phyloP scores from a whole-genome alignment of 441 rosid species.

The Eutrema salsugineum region DNA sequence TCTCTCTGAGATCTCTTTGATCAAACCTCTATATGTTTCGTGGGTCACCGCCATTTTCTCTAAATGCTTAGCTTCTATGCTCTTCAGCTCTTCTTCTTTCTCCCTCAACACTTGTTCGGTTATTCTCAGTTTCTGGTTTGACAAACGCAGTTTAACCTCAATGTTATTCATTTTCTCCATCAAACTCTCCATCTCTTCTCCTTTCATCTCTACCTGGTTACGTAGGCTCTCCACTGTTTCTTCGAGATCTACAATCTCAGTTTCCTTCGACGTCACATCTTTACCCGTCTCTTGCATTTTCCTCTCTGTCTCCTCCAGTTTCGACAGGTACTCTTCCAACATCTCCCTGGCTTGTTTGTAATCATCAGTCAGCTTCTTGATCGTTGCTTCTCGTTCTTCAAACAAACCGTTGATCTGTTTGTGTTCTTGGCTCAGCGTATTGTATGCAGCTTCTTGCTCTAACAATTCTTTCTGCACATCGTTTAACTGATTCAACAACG shows the following conservation, averaged over 20 bases:
- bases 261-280: constrained; percentile 40
- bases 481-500: constrained; percentile 34
- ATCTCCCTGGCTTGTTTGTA: constrained; percentile 59
- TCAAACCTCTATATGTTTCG: constrained; percentile 46
- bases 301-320: constrained; percentile 59
- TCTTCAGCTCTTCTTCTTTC: constrained; percentile 65
- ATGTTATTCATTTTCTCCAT: constrained; percentile 52
- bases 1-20: constrained; percentile 40
- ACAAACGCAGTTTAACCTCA: constrained; percentile 83
- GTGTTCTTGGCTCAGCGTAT: constrained; percentile 52
- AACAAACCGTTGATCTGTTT: constrained; percentile 43
- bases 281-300: constrained; percentile 52
- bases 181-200: constrained; percentile 57
- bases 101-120: constrained; percentile 78
- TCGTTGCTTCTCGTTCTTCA: constrained; percentile 49
- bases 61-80: constrained; percentile 56
- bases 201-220: constrained; percentile 73
- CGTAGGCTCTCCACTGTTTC: constrained; percentile 57
- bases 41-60: constrained; percentile 45
- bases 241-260: constrained; percentile 45
- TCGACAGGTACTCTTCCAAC: constrained; percentile 48
- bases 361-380: constrained; percentile 46
- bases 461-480: constrained; percentile 48
- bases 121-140: constrained; percentile 94
- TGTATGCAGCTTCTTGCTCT: constrained; percentile 52